phyloP scores from a whole-genome alignment of 1,139 yeast species.

The Scheffersomyces stambukii region DNA sequence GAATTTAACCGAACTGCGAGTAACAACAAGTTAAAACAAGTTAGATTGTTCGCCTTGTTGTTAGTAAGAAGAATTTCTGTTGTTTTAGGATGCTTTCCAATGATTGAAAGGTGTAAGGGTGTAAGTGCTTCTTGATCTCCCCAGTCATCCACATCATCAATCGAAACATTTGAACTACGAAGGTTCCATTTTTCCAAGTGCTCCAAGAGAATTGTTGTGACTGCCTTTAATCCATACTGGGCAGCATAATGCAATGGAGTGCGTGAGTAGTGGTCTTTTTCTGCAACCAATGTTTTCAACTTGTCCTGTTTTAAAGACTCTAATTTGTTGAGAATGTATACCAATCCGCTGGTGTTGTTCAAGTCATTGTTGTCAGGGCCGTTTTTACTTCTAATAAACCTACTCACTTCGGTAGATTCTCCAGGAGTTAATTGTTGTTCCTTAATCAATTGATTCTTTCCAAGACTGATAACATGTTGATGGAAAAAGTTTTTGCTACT shows the following conservation, averaged over 20 bases:
- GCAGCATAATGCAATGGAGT: constrained; percentile 91
- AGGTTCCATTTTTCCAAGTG: constrained; percentile 31
- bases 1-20: constrained; percentile 72
- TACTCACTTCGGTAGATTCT: constrained; percentile 28
- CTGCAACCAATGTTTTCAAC: constrained; percentile 53
- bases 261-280: constrained; percentile 70
- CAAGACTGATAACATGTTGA: constrained; percentile 72
- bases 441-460: constrained; percentile 43
- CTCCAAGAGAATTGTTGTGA: constrained; percentile 53
- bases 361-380: constrained; percentile 61
- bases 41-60: constrained; percentile 30
- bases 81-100: constrained; percentile 81
- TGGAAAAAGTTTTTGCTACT: constrained; percentile 84
- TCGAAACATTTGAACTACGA: constrained; percentile 37
- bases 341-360: constrained; percentile 21
- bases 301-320: constrained; percentile 40
- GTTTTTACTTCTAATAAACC: constrained; percentile 21
- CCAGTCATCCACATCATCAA: constrained; percentile 64
- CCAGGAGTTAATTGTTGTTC: constrained; percentile 31
- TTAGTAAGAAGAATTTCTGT: constrained; percentile 54
- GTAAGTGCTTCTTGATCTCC: constrained; percentile 80
- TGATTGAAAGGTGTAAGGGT: constrained; percentile 79
- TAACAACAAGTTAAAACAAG: constrained; percentile 52
- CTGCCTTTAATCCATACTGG: constrained; percentile 74
- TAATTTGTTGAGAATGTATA: constrained; percentile 24